Evolutionary conservation across 768 basidiomycete species (phyloP), one percentile per base, ranked within the genome.

Genomic region (Rhizopogon roseolus): DNA sequence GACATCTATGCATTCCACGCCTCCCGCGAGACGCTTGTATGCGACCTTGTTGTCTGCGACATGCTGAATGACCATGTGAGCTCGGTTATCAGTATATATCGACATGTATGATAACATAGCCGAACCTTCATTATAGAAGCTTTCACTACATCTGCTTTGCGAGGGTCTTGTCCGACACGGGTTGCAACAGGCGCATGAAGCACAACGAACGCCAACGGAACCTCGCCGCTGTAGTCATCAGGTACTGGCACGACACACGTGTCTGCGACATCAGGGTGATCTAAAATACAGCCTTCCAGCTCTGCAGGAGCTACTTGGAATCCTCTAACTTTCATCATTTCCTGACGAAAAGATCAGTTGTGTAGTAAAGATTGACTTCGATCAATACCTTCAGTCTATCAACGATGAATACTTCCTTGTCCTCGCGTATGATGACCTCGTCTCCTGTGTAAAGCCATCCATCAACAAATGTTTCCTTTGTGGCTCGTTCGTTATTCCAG

Each of bases 271-370:
- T 85, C 84, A 0, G 75, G 66, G 57, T 87, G 82, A 45, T 73
- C 76, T 32, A 86, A 64, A 16, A 86, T 62, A 55, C 83, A 84
- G 16, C 80, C 86, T 59, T 88, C 86, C 8, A 88, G 72, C 57
- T 88, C 86, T 3, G 87, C 85, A 3, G 86, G 87, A 1, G 87
- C 85, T 1, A 89, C 86, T 63, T 89, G 87, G 65, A 84, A 85
- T 3, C 88, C 87, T 61, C 69, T 77, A 43, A 85, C 82, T 71
- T 88, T 88, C 62, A 88, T 69, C n/a, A 86, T 75, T 68, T 86
- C 85, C 82, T 84, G 50, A 32, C 17, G 22, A 41, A 22, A 41
- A 37, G 25, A 25, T 32, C 1, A 17, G 19, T 8, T 32, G 9
- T 16, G 14, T 19, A 36, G 14, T 17, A 13, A 27, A 49, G 7